Conservation (phyloP, 2,329 filamentous ascomycete genomes). For the Colletotrichum brevisporum region DNA sequence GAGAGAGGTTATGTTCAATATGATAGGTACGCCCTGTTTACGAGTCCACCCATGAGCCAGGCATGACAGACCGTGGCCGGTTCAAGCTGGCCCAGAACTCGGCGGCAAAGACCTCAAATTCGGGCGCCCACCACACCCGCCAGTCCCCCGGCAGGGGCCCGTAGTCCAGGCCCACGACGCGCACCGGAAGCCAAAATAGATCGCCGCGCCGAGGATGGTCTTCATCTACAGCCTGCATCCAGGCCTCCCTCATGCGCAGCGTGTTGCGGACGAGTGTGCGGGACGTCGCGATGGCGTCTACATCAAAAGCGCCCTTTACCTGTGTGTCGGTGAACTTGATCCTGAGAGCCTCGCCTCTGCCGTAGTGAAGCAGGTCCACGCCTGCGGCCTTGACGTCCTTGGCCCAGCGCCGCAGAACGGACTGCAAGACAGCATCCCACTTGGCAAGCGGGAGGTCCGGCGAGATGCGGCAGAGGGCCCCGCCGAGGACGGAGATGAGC, state of each 20-base stretch:
- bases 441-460: slow-evolving; percentile 7
- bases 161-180: slow-evolving; percentile 41
- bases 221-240: neutral
- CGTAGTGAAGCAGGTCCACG: slow-evolving; percentile 45
- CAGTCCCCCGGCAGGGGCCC: slow-evolving; percentile 41
- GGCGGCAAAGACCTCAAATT: slow-evolving; percentile 46
- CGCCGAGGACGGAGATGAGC: slow-evolving; percentile 45
- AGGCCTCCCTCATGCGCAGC: slow-evolving; percentile 2
- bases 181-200: slow-evolving; percentile 44
- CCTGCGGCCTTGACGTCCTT: slow-evolving; percentile 33
- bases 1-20: too few species aligned
- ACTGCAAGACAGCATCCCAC: slow-evolving; percentile 44
- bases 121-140: slow-evolving; percentile 44
- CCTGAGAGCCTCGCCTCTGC: slow-evolving; percentile 39
- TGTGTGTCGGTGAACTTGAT: too few species aligned
- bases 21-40: too few species aligned
- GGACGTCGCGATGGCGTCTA: neutral
- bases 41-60: slow-evolving; percentile 46
- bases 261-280: neutral
- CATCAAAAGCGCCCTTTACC: slow-evolving; percentile 23
- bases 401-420: slow-evolving; percentile 41
- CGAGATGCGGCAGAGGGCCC: slow-evolving; percentile 45
- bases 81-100: slow-evolving; percentile 46
- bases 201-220: slow-evolving; percentile 1
- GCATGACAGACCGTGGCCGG: slow-evolving; percentile 42